phyloP scores from a whole-genome alignment of 768 basidiomycete species.

The Lentinula lateritia region DNA sequence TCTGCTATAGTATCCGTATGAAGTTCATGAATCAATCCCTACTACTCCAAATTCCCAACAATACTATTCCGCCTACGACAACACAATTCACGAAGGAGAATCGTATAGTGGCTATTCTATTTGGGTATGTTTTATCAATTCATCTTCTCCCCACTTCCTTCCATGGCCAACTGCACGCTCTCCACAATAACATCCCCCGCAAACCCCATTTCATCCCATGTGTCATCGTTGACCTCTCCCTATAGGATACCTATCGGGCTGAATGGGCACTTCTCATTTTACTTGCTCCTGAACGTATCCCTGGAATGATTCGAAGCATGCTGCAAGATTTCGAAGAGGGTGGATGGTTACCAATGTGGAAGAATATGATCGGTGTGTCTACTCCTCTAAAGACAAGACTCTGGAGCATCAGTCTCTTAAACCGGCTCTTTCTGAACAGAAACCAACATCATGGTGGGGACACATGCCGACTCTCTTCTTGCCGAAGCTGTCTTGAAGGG shows the following conservation, averaged over 20 bases:
- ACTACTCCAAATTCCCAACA: background rate
- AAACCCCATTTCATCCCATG: too few relatives aligned
- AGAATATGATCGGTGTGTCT: conserved; percentile 62
- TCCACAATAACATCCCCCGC: too few relatives aligned
- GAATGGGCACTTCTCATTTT: conserved; percentile 77
- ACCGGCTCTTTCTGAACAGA: conserved; percentile 24
- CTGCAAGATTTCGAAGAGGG: conserved; percentile 73
- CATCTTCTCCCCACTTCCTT: background rate
- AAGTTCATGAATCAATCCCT: conserved; percentile 48
- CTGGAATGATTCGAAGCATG: conserved; percentile 76
- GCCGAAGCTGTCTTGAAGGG: conserved; percentile 70
- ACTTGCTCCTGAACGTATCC: conserved; percentile 70
- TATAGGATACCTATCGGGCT: conserved; percentile 72
- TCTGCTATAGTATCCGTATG: conserved; percentile 62
- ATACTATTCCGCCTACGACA: conserved; percentile 79
- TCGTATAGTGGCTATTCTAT: conserved; percentile 81
- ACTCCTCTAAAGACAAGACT: background rate
- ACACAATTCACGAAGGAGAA: conserved; percentile 52
- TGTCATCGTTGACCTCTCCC: background rate
- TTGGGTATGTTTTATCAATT: conserved; percentile 42
- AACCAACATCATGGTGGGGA: conserved; percentile 84
- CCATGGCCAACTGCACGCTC: background rate
- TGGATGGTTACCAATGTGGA: conserved; percentile 91
- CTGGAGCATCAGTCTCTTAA: background rate
- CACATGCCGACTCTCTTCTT: conserved; percentile 75